Base-by-base conservation (phyloP, 2,329 filamentous ascomycete genomes). In the Cryphonectria parasitica region DNA sequence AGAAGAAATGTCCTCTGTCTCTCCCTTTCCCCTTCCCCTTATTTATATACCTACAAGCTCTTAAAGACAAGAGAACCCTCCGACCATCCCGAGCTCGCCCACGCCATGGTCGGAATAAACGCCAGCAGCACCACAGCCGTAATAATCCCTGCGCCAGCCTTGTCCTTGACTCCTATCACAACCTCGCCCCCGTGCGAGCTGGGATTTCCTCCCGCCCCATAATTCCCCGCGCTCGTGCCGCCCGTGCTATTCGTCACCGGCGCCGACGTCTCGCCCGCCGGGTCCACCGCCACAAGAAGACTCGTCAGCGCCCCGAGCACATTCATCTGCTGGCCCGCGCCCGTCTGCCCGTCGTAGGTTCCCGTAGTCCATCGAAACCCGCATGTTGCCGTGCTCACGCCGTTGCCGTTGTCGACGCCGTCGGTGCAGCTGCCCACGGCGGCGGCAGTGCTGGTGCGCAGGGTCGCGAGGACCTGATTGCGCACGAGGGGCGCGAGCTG, bases 301-400 rank as follows among this genome's bases (percentile, higher is more conserved):
- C 81, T 83, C 49, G 82, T 82, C 65, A 89, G 79, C 10, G 86
- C 81, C 31, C 83, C 83, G 36, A 87, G 79, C 0, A 82, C 85
- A 71, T 82, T 85, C 79, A 88, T 85, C 77, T 87, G 80, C 76
- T 88, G 84, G 17, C 87, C 85, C 69, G 87, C 84, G 61, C 82
- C 83, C 15, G 77, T 81, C 71, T 80, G 82, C n/a, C 84, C 84
- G 72, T 86, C 85, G 73, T 82, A 86, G 2, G 74, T 76, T 0
- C 78, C 81, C 3, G 75, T 75, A 45, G 82, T 84, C 87, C 87
- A 89, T 52, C 79, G 78, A 31, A 86, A 81, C 5, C 85, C 83
- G 74, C 87, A 89, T 11, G 80, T 81, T 25, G 83, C 80, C 66
- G 82, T 80, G 6, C 79, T 80, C 22, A 81, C 81, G n/a, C 68